Evolutionary conservation across 1,139 yeast genomes (phyloP).

Genomic region (Taphrina populina): DNA sequence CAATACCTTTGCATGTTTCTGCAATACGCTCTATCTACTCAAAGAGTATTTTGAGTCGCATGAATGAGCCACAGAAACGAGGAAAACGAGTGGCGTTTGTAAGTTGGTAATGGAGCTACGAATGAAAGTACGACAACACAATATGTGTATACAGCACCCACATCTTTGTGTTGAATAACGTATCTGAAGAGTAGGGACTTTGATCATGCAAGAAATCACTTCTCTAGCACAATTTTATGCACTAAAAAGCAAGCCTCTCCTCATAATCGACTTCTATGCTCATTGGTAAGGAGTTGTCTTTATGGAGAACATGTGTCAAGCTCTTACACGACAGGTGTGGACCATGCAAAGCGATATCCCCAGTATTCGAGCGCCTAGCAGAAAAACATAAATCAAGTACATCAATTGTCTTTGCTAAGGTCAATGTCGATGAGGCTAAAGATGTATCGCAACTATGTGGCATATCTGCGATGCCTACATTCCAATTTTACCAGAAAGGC

Average conservation of each 20-base stretch:
- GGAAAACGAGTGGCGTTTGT: too few species aligned
- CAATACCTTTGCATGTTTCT: too few species aligned
- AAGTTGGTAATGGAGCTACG: too few species aligned
- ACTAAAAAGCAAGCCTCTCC: conserved; percentile 44
- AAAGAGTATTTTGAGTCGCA: too few species aligned
- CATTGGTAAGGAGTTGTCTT: conserved; percentile 1
- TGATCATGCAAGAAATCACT: conserved; percentile 13
- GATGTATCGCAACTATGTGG: conserved; percentile 47
- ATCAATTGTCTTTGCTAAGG: conserved; percentile 60
- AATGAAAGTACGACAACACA: too few species aligned
- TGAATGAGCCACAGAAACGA: too few species aligned
- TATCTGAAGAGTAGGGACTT: too few species aligned
- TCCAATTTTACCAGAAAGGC: conserved; percentile 22
- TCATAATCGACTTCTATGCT: conserved; percentile 51
- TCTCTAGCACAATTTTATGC: conserved; percentile 16
- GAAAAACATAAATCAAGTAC: conserved; percentile 42
- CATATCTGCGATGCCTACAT: conserved; percentile 33
- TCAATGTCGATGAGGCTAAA: conserved; percentile 71
- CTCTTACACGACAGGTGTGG: conserved; percentile 94
- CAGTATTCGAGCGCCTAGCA: conserved; percentile 65
- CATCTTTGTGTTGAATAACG: too few species aligned
- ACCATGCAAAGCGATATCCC: conserved; percentile 85
- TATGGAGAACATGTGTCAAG: too few species aligned
- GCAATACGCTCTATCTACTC: too few species aligned
- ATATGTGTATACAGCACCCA: too few species aligned